phyloP scores from a whole-genome alignment of 2,329 filamentous ascomycete species.

The Drechslerella dactyloides region DNA sequence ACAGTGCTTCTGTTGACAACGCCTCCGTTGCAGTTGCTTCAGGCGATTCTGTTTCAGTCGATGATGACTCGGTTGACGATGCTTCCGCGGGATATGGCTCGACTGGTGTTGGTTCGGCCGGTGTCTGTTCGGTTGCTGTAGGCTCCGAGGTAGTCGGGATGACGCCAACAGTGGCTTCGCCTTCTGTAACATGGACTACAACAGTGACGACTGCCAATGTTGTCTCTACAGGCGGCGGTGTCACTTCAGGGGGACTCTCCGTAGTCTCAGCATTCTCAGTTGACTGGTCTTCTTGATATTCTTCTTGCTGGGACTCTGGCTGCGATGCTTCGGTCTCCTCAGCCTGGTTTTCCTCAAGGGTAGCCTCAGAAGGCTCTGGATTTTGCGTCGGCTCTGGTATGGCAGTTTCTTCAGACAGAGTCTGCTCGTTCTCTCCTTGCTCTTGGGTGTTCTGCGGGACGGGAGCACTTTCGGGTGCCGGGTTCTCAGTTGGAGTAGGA shows the following conservation, averaged over 20 bases:
- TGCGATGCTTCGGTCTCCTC: neutral
- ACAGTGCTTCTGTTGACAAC: neutral
- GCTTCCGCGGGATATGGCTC: no score
- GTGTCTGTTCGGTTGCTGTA: neutral
- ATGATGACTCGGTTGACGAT: neutral
- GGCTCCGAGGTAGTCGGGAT: neutral
- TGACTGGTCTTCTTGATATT: no score
- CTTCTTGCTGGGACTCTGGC: neutral
- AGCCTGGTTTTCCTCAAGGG: neutral
- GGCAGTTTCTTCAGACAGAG: conserved; percentile 2
- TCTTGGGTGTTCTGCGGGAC: neutral
- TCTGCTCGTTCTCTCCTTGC: neutral
- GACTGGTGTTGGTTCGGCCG: neutral
- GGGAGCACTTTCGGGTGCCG: neutral
- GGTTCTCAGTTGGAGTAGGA: conserved; percentile 1
- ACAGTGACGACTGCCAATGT: conserved; percentile 12
- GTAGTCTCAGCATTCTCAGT: neutral
- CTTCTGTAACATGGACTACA: conserved; percentile 12
- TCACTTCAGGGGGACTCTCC: conserved; percentile 7
- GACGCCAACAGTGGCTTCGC: neutral
- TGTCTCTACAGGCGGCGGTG: neutral
- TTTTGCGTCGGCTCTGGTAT: neutral
- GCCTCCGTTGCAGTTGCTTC: neutral
- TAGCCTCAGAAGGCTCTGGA: neutral
- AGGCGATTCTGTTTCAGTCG: neutral